Base-by-base conservation (phyloP, 2,329 filamentous ascomycete genomes). In the Zymoseptoria pseudotritici region DNA sequence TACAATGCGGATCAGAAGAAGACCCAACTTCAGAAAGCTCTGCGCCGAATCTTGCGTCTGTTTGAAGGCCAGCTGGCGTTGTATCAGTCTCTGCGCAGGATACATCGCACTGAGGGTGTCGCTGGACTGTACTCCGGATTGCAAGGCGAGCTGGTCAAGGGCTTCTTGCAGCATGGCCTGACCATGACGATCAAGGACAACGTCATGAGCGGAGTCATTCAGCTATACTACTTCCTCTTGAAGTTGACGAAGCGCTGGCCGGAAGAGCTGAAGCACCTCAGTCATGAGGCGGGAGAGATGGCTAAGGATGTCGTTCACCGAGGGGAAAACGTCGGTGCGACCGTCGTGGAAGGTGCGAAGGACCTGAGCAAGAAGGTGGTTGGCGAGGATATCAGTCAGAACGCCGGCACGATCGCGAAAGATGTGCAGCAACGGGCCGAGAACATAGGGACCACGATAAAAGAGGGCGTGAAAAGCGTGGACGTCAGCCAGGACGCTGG, bases 121-220 rank as follows among this genome's bases (percentile, higher is more conserved):
- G 71, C 72, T 3, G 87, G 86, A 0, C 75, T 96, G 8, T 96
- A 95, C 70, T 84, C 88, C 54, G 91, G 91, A 4, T 77, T 96
- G 0, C 81, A 80, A 13, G 89, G 86, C 4, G 90, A 95, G 74
- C 80, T 96, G 2, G 74, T 92, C 8, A 92, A 91, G 69, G 88
- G 89, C 0, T 95, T 96, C 76, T 86, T 96, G 68, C 86, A 85
- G 21, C 91, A 96, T 69, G 91, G 91, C 0, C 82, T 91, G 56
- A 93, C 91, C 0, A 96, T 96, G 89, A 77, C 93, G 57, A 85
- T 89, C 60, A 96, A 96, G 74, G 89, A 93, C 58, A 77, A 83
- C 4, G 83, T 94, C 8, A 89, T 96, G 71, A 80, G 83, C 26
- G 73, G 86, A 17, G 83, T 96, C 58, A 83, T 95, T 61, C 83